Base-by-base conservation (phyloP, 352 stramenopile genomes). In the Pythium coloratum region DNA sequence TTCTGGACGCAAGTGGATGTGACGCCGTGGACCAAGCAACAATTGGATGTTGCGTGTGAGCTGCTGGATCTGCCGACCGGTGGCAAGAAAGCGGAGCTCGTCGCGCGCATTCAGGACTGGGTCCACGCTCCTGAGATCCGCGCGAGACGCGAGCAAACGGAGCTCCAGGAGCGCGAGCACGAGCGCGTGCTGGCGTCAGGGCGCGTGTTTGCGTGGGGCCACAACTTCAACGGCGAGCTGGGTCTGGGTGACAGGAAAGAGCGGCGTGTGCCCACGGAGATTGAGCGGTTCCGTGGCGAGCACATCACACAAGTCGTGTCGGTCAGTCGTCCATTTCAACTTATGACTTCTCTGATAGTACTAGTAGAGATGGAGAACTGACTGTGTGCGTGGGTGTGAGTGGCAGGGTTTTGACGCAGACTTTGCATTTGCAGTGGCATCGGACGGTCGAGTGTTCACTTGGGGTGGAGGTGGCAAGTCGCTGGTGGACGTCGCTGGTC, bases 391-490 rank as follows among this genome's bases (percentile, higher is more conserved):
- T 24, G 24, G 32, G 16, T 8, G 30, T 54, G 28, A 8, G 33
- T 32, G 12, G 13, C 50, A 91, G 82, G 82, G 85, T 2, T 91
- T 90, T 62, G 83, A 89, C 51, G 72, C 80, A 14, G 77, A 90
- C 44, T 87, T 84, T 51, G 80, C 82, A 5, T 95, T 98, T 46
- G 94, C 94, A 8, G 61, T 96, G 10, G 80, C 87, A 2, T 79
- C 88, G 26, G 80, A 91, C 10, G 88, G 82, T 2, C 86, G 94
- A 34, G 78, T 98, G 13, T 97, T 94, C 66, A 72, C 74, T 12
- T 98, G 94, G 92, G 94, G 94, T 18, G 94, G 94, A 7, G 84
- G 81, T 10, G 81, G 82, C 4, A 71, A 55, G 59, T 69, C 78
- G 10, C 57, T 86, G 5, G 77, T 81, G 18, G 72, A 84, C 47